These are phyloP conservation scores for Tetrahymena borealis DNA, from an alignment of 73 alveolate species.

Conservation along the genomic window DNA sequence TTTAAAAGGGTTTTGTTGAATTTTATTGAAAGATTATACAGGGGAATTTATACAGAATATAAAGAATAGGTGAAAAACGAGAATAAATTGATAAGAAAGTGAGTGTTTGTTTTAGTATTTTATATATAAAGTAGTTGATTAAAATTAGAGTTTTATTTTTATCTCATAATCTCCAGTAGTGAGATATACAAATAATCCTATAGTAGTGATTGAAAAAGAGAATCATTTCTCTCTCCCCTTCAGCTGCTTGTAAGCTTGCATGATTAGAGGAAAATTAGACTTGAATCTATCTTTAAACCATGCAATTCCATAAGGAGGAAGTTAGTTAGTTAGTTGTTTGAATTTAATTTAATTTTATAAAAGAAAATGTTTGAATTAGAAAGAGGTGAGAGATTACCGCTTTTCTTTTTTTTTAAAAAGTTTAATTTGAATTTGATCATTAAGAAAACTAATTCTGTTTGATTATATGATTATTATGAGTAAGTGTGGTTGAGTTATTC, in stretches of 20 bases:
- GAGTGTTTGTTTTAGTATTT: background rate
- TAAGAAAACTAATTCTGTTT: too few species aligned
- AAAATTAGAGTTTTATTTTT: background rate
- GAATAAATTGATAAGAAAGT: background rate
- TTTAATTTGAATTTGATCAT: background rate
- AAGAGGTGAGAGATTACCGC: background rate
- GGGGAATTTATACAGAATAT: background rate
- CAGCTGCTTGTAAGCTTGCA: too few species aligned
- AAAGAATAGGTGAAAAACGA: background rate
- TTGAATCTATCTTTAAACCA: background rate
- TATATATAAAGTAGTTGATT: background rate
- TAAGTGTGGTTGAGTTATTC: background rate
- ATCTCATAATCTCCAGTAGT: too few species aligned
- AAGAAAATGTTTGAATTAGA: background rate
- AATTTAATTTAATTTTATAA: background rate
- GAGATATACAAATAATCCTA: too few species aligned
- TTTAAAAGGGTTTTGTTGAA: background rate
- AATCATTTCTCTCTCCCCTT: too few species aligned
- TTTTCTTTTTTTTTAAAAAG: background rate
- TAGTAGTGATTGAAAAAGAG: too few species aligned
- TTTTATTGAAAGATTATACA: background rate
- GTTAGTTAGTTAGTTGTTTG: background rate
- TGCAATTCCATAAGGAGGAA: background rate
- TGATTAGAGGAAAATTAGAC: background rate
- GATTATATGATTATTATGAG: background rate